A percentile compares a stretch with the other conserved stretches of the same genome.
Evolutionary conservation across 129 eudicot species (phyloP).

Genomic region (Cynara cardunculus): DNA sequence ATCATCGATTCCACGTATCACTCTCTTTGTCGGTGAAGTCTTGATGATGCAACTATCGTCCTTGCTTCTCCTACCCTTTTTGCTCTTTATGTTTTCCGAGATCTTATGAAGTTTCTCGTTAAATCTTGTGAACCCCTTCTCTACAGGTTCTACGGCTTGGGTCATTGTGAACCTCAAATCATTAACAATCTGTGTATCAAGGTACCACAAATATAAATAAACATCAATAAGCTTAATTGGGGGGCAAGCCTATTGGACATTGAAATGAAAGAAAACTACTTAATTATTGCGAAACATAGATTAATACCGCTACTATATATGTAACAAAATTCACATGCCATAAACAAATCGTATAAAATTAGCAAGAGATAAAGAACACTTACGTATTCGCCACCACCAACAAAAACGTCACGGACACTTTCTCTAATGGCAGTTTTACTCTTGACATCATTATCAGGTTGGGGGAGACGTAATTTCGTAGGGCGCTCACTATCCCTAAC

Average conservation of each 20-base stretch:
- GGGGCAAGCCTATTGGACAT: too few species aligned
- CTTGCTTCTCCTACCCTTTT: constrained; percentile 54
- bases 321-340: not conserved
- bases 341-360: constrained; percentile 1
- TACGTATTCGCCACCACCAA: constrained; percentile 97
- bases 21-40: constrained; percentile 33
- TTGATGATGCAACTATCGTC: constrained; percentile 69
- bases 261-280: not conserved
- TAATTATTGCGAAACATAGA: too few species aligned
- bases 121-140: constrained; percentile 77
- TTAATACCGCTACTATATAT: not conserved
- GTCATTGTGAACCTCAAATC: constrained; percentile 80
- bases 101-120: constrained; percentile 77
- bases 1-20: constrained; percentile 90
- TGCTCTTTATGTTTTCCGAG: constrained; percentile 80
- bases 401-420: constrained; percentile 87
- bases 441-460: constrained; percentile 55
- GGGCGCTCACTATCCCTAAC: constrained; percentile 96
- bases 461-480: constrained; percentile 86
- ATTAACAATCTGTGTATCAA: constrained; percentile 66
- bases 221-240: not conserved
- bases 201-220: not conserved
- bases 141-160: constrained; percentile 92
- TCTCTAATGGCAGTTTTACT: constrained; percentile 75
- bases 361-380: constrained; percentile 26